Base-by-base conservation (phyloP, 148 eudicot genomes). In the Hydrangea macrophylla region DNA sequence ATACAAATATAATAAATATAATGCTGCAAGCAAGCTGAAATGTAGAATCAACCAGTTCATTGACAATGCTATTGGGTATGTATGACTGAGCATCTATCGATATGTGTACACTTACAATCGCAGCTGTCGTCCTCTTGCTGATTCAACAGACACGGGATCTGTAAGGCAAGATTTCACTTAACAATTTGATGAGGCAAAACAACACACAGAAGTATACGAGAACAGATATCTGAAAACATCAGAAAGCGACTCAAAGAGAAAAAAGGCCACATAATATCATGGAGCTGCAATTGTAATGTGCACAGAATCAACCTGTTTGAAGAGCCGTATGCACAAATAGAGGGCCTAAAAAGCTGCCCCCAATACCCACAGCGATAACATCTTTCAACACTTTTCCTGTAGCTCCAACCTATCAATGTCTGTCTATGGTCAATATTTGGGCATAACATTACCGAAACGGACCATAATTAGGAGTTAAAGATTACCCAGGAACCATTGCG, bases 301-400 rank as follows among this genome's bases (percentile, higher is more conserved):
- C 67, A 20, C 1, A 39, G 62, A 50, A 39, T 31, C 60, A 66
- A 94, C 99, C 99, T 87, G 99, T 91, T 81, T 94, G 97, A 71
- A 94, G 97, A 79, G 99, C 97, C 44, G 96, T 89, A 79, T 94
- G 97, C 73, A 94, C 99, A 83, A 94, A 94, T 63, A 91, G 81
- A 51, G 99, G 99, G 62, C 99, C 99, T 76, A 94, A 78, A 80
- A 88, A 94, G 78, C 99, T 94, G 61, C 99, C 99, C 33, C 99
- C 99, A 70, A 94, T 94, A 40, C 99, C 99, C 51, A 94, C 60
- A 2, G 99, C 90, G 55, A 94, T 65, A 42, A 94, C 97, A 80
- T 94, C 77, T 68, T 68, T 84, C 85, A 94, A 66, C 20, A 85
- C 56, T 76, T 89, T 91, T 72, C 99, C 99, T 53, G 99, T 94